A percentile compares a stretch with the other conserved stretches of the same genome.
phyloP scores from a whole-genome alignment of 352 stramenopile genomes.

The Globisporangium paroecandrum region DNA sequence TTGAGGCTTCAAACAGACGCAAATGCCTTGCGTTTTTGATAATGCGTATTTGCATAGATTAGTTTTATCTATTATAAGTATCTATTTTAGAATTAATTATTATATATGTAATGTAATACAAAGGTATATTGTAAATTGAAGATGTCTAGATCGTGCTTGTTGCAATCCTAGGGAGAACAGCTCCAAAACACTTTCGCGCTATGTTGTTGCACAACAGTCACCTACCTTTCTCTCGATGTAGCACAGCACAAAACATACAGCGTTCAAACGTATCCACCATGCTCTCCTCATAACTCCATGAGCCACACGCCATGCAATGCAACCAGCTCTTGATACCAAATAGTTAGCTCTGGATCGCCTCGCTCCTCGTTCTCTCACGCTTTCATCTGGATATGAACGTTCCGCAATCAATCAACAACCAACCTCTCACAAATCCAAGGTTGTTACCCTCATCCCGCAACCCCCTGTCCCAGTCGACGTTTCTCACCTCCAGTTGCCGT shows the following conservation, averaged over 20 bases:
- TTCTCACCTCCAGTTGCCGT: not conserved
- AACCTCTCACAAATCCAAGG: not conserved
- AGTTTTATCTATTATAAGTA: not conserved
- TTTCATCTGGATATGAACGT: not conserved
- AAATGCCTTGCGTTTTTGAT: not conserved
- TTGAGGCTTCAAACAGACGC: not conserved
- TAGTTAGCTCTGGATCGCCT: not conserved
- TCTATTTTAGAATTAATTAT: not conserved
- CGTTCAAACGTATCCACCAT: too few species aligned
- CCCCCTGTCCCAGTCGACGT: not conserved
- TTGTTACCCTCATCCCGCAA: conserved; percentile 3
- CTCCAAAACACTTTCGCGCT: not conserved
- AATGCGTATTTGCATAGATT: not conserved
- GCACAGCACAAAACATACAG: too few species aligned
- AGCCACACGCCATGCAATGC: not conserved
- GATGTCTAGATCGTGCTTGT: not conserved
- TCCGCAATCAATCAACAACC: conserved; percentile 4
- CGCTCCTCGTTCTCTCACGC: not conserved
- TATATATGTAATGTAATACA: not conserved
- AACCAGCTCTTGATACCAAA: not conserved
- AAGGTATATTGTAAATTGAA: not conserved
- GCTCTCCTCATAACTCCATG: not conserved
- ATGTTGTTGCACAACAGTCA: too few species aligned
- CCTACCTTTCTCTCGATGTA: too few species aligned
- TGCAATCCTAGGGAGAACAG: not conserved